phyloP scores from a whole-genome alignment of 495 filamentous ascomycete genomes.

The Copromyces sp. region DNA sequence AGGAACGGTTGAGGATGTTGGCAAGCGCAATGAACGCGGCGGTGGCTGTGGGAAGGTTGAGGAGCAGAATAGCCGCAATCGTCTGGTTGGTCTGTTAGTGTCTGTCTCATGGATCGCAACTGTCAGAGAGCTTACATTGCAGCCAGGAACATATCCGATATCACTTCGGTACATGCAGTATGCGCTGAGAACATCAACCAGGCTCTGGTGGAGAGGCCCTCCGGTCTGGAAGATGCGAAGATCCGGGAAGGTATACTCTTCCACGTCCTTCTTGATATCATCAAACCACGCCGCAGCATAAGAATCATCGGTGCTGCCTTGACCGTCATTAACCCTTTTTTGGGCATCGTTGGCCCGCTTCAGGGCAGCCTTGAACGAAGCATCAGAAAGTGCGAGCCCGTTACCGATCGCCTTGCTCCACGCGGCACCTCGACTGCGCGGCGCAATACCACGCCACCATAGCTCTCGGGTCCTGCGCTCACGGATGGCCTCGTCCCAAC shows the following conservation, averaged over 20 bases:
- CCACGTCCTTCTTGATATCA: conserved; percentile 59
- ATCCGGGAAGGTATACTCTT: conserved; percentile 61
- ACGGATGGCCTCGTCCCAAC: conserved; percentile 69
- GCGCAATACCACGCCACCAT: conserved; percentile 88
- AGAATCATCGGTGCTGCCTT: conserved; percentile 36
- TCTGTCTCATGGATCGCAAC: background rate
- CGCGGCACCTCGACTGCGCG: conserved; percentile 67
- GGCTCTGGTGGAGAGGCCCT: conserved; percentile 61
- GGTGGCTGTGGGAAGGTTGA: conserved; percentile 63
- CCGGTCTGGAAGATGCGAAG: conserved; percentile 73
- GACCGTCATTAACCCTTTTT: conserved; percentile 34
- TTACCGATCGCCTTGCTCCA: conserved; percentile 87
- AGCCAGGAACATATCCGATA: conserved; percentile 81
- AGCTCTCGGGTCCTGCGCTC: conserved; percentile 72
- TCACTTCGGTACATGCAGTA: conserved; percentile 92
- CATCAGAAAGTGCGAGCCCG: conserved; percentile 64
- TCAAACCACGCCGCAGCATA: conserved; percentile 47
- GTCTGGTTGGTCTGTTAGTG: conserved; percentile 38
- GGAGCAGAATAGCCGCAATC: conserved; percentile 76
- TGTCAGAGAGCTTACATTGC: conserved; percentile 51
- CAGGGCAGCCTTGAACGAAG: conserved; percentile 71
- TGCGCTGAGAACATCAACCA: conserved; percentile 75
- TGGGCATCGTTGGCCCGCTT: conserved; percentile 61
- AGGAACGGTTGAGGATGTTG: conserved; percentile 79
- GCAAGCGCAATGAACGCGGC: conserved; percentile 75